Evolutionary conservation across 1,139 yeast species (phyloP), one percentile per base, ranked within the genome.

Genomic region (Debaryomyces fabryi): DNA sequence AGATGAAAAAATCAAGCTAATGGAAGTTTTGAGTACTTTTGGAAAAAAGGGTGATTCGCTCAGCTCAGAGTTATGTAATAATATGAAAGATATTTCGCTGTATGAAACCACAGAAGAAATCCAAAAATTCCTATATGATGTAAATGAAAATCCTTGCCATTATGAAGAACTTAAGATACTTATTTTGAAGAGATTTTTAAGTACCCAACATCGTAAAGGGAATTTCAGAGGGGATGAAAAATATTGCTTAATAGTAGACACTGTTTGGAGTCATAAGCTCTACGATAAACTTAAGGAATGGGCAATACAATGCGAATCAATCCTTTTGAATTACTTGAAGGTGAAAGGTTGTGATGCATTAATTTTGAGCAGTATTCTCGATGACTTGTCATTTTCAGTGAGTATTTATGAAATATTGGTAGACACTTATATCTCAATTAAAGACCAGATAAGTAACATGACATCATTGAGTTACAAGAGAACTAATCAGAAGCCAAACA

Each of bases 341-440:
- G 15, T 45, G 3, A 27, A 38, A 13, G 5, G 6, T 16, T 13
- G 12, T 16, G 10, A 39, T 20, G 15, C 20, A 2, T 15, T 15
- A 8, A n/a, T 18, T 23, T 30, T 36, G 9, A 30, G 36, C 8
- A 5, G 13, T 12, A 33, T 7, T 7, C 13, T 32, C 8, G 37
- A 39, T 30, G 39, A 46, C 24, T 43, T 52, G n/a, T 32, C 54
- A 12, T 52, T 68, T 8, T 52, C 67, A 1, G 60, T 70, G 1
- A 60, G 74, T 0, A 59, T 86, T 0, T 76, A 74, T 53, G 96
- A 88, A 56, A 55, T 85, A 0, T 61, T 86, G 25, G 74, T 83
- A 0, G 88, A 88, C 58, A 52, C 58, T 2, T 78, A 67, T 52
- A 65, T 78, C n/a, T 50, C 62, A 30, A 47, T 67, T 44, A 67